Evolutionary conservation across 352 stramenopile species (phyloP).

Genomic region (Phytopythium cucurbitacearum): DNA sequence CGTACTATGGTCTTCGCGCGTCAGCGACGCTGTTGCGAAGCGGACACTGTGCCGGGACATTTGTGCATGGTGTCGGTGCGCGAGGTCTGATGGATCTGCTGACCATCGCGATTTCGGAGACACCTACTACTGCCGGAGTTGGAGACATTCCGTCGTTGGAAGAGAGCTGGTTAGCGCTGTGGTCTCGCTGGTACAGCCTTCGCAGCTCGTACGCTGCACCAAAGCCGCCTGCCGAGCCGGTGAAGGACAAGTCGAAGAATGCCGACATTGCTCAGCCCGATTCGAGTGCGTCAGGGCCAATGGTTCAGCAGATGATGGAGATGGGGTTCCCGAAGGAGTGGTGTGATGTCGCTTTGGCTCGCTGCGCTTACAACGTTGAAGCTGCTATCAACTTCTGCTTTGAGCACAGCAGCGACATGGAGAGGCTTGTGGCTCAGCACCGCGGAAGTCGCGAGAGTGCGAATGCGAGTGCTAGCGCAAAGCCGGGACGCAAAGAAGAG

Average conservation of each 20-base stretch:
- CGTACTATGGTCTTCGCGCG: slow-evolving; percentile 71
- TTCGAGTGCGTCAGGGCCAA: slow-evolving; percentile 38
- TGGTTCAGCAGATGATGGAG: slow-evolving; percentile 92
- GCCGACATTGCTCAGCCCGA: slow-evolving; percentile 18
- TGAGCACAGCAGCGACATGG: slow-evolving; percentile 90
- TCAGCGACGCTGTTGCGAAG: slow-evolving; percentile 71
- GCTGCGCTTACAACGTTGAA: slow-evolving; percentile 87
- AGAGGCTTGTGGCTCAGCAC: slow-evolving; percentile 78
- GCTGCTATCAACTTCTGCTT: slow-evolving; percentile 92
- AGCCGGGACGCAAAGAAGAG: slow-evolving; percentile 37
- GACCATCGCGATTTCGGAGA: slow-evolving; percentile 66
- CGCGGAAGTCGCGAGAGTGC: slow-evolving; percentile 47
- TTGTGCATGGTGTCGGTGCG: slow-evolving; percentile 54
- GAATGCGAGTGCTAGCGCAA: slow-evolving; percentile 12
- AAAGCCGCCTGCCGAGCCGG: slow-evolving; percentile 15
- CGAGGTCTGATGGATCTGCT: slow-evolving; percentile 63
- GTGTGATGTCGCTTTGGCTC: slow-evolving; percentile 85
- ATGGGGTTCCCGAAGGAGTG: slow-evolving; percentile 92
- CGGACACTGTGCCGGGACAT: slow-evolving; percentile 50
- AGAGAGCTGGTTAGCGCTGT: slow-evolving; percentile 77
- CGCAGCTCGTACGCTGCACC: slow-evolving; percentile 41
- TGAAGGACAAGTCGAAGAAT: slow-evolving; percentile 22
- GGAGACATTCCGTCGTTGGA: slow-evolving; percentile 72
- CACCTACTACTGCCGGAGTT: slow-evolving; percentile 55
- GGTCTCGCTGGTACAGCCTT: slow-evolving; percentile 69